phyloP scores from a whole-genome alignment of 2,329 filamentous ascomycete species.

The Beauveria scarabaeidicola region DNA sequence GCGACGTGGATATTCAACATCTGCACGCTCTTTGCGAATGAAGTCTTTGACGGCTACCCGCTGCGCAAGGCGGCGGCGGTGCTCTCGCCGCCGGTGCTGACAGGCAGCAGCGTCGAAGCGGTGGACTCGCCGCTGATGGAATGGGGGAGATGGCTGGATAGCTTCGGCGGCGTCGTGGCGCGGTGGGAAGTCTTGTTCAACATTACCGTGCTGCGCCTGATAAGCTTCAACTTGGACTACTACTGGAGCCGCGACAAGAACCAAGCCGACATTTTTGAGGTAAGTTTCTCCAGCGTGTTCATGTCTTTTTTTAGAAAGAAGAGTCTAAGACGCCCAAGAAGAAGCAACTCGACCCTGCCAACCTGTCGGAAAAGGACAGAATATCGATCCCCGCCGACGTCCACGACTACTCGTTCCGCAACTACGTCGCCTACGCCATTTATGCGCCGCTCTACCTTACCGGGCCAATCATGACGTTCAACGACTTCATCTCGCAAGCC shows the following conservation, averaged over 20 bases:
- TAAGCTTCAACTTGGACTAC: constrained; percentile 96
- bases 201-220: constrained; percentile 80
- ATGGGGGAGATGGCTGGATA: constrained; percentile 68
- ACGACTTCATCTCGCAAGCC: constrained; percentile 88
- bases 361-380: constrained; percentile 82
- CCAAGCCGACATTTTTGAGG: constrained; percentile 65
- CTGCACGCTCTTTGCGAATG: constrained; percentile 77
- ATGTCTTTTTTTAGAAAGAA: no score
- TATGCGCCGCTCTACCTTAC: constrained; percentile 91
- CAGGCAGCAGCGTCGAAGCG: constrained; percentile 24
- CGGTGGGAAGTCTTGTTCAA: constrained; percentile 99
- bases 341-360: constrained; percentile 85
- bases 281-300: constrained; percentile 35
- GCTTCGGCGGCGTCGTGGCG: constrained; percentile 71
- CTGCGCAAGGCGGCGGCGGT: constrained; percentile 54
- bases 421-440: constrained; percentile 81
- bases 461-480: constrained; percentile 93
- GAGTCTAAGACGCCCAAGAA: constrained; percentile 72
- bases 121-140: constrained; percentile 34
- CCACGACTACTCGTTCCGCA: constrained; percentile 68
- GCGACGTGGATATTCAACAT: constrained; percentile 91
- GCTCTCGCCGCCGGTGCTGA: constrained; percentile 30
- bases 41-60: constrained; percentile 69
- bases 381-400: constrained; percentile 65
- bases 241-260: constrained; percentile 76